Evolutionary conservation across 495 filamentous ascomycete genomes (phyloP).

Genomic region (Neurospora terricola): DNA sequence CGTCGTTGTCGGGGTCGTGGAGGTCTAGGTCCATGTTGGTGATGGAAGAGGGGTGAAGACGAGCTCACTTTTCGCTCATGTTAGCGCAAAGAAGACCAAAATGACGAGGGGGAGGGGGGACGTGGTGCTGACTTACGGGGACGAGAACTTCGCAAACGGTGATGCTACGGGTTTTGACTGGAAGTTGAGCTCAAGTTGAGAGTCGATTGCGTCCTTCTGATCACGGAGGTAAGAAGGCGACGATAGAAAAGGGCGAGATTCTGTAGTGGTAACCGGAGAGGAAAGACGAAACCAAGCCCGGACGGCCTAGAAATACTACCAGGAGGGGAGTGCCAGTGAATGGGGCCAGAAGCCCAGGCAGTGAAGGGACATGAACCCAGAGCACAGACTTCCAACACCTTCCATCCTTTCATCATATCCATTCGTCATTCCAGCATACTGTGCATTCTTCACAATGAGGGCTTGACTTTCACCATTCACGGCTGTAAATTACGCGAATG

Average conservation of each 20-base stretch:
- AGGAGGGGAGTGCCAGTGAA: neutral
- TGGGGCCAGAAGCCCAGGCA: neutral
- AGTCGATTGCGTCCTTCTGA: neutral
- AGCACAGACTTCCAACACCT: neutral
- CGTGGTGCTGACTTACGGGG: neutral
- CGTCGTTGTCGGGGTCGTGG: neutral
- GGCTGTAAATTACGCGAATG: too few relatives aligned
- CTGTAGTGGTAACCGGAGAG: neutral
- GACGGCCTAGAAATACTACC: neutral
- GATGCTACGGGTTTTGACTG: neutral
- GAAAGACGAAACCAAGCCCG: neutral
- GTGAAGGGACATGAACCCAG: neutral
- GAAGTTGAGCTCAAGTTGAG: neutral
- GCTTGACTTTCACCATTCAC: neutral
- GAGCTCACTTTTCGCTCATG: neutral
- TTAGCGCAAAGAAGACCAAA: fast-evolving
- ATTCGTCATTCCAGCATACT: neutral
- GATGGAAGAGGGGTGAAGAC: neutral
- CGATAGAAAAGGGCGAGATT: neutral
- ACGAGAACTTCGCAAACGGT: neutral
- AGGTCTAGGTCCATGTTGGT: neutral
- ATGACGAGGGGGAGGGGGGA: neutral
- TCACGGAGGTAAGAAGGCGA: neutral
- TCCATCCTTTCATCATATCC: neutral
- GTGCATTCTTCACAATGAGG: neutral